phyloP scores from a whole-genome alignment of 2,329 filamentous ascomycete species.

The Exserohilum rostratum region DNA sequence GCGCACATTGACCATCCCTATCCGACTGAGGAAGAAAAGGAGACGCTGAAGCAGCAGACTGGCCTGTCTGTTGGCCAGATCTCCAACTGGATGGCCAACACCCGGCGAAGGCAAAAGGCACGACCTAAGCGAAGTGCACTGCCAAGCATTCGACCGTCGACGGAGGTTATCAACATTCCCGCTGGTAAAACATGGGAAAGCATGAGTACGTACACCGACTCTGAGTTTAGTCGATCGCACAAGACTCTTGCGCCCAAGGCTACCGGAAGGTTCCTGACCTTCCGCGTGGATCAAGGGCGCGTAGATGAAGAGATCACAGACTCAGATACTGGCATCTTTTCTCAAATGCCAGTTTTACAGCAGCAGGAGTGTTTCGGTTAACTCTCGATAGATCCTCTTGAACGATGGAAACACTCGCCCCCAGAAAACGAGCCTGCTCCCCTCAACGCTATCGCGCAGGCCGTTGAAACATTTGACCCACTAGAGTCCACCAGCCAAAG shows the following conservation, averaged over 20 bases:
- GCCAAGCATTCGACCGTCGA: constrained; percentile 68
- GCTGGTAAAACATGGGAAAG: constrained; percentile 61
- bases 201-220: constrained; percentile 39
- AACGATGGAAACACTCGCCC: constrained; percentile 72
- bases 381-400: constrained; percentile 64
- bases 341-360: constrained; percentile 16
- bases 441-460: constrained; percentile 67
- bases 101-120: constrained; percentile 80
- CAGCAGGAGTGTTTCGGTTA: constrained; percentile 45
- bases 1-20: constrained; percentile 84
- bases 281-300: constrained; percentile 19
- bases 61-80: constrained; percentile 84
- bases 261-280: constrained; percentile 31
- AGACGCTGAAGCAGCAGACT: constrained; percentile 76
- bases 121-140: constrained; percentile 71
- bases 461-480: constrained; percentile 54
- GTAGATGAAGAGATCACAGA: background rate
- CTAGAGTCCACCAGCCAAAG: constrained; percentile 42
- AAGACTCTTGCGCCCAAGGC: constrained; percentile 22
- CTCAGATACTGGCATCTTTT: constrained; percentile 4
- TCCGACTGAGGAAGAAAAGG: constrained; percentile 85
- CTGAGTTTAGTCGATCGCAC: constrained; percentile 20
- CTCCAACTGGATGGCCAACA: constrained; percentile 91
- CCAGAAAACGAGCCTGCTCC: constrained; percentile 72
- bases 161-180: constrained; percentile 75